Evolutionary conservation across 2,329 filamentous ascomycete species (phyloP).

Genomic region (Zymoseptoria pseudotritici): DNA sequence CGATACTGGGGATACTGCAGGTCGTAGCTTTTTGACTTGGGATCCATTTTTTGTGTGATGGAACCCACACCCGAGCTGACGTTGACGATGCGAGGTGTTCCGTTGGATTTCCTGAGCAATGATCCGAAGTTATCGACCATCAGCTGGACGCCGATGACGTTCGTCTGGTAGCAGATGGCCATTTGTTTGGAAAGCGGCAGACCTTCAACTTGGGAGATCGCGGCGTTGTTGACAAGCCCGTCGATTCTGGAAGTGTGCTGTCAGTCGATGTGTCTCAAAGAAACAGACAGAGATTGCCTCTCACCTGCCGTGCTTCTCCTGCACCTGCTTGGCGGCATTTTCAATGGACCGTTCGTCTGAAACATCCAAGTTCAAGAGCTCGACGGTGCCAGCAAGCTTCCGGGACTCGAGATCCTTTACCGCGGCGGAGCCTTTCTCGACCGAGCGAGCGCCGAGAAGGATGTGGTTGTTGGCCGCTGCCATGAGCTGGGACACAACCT

Average conservation of each 20-base stretch:
- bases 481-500: conserved; percentile 34
- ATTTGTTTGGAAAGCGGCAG: conserved; percentile 22
- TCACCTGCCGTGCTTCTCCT: conserved; percentile 19
- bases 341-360: conserved; percentile 18
- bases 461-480: conserved; percentile 32
- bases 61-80: conserved; percentile 31
- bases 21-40: conserved; percentile 24
- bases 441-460: conserved; percentile 33
- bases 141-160: conserved; percentile 19
- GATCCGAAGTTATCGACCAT: conserved; percentile 21
- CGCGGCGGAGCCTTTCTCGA: conserved; percentile 34
- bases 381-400: conserved; percentile 14
- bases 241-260: conserved; percentile 19
- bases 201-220: conserved; percentile 17
- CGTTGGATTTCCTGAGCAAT: conserved; percentile 19
- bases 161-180: conserved; percentile 21
- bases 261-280: not conserved
- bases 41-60: conserved; percentile 25
- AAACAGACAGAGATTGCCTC: not conserved
- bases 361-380: conserved; percentile 23
- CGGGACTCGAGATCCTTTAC: conserved; percentile 18
- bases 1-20: conserved; percentile 26
- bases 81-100: conserved; percentile 28
- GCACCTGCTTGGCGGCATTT: conserved; percentile 17
- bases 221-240: conserved; percentile 36